These are phyloP conservation scores for Chrysoporthe deuterocubensis DNA, from an alignment of 2,329 filamentous ascomycete species.

Conservation along the genomic window DNA sequence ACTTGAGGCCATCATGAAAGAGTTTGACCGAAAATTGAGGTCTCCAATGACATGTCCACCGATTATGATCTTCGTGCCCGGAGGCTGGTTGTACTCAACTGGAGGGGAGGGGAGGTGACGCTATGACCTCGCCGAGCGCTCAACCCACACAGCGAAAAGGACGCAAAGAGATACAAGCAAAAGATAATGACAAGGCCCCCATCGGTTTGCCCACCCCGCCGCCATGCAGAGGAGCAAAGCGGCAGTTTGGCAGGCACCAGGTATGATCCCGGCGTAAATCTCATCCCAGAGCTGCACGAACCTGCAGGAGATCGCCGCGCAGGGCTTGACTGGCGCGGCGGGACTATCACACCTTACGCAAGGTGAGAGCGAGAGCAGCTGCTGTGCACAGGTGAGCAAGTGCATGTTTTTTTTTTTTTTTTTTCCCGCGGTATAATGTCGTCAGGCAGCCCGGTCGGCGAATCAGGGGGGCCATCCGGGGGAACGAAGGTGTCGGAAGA, in stretches of 20 bases:
- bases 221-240: slow-evolving; percentile 10
- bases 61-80: slow-evolving; percentile 2
- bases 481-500: slow-evolving; percentile 16
- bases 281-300: slow-evolving; percentile 18
- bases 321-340: slow-evolving; percentile 21
- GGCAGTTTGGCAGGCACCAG: slow-evolving; percentile 19
- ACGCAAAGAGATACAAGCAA: not conserved
- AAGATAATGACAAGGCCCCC: slow-evolving; percentile 9
- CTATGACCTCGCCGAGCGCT: slow-evolving; percentile 1
- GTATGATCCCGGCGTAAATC: slow-evolving; percentile 15
- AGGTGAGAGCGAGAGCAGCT: slow-evolving; percentile 14
- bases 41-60: slow-evolving; percentile 23
- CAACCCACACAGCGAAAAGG: slow-evolving; percentile 7
- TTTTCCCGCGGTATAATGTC: slow-evolving; percentile 14
- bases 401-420: slow-evolving; percentile 3
- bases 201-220: not conserved
- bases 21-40: slow-evolving; percentile 22
- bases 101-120: slow-evolving; percentile 1
- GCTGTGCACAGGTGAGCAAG: slow-evolving; percentile 16
- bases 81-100: slow-evolving; percentile 11
- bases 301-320: slow-evolving; percentile 21
- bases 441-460: slow-evolving; percentile 9
- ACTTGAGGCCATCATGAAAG: slow-evolving; percentile 23
- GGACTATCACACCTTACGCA: slow-evolving; percentile 13
- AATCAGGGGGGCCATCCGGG: slow-evolving; percentile 18